Evolutionary conservation across 2,329 filamentous ascomycete genomes (phyloP).

Genomic region (Verticillium longisporum): DNA sequence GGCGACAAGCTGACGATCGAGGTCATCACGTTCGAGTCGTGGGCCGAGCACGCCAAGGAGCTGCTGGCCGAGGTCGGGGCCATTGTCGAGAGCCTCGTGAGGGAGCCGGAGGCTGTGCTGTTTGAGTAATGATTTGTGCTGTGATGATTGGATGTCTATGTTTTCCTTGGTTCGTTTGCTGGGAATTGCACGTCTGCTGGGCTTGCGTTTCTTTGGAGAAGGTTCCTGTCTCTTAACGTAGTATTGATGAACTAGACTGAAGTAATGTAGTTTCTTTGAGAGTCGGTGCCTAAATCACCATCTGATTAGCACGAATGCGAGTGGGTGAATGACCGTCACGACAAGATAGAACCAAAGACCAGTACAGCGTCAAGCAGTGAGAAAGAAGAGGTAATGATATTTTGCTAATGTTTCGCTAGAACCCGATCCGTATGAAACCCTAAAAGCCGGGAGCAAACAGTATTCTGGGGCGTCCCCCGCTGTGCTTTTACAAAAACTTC

Average conservation of each 20-base stretch:
- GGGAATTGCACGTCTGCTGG: no score
- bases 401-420: not conserved
- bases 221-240: no score
- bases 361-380: no score
- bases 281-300: no score
- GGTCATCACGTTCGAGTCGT: conserved; percentile 53
- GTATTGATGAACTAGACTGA: no score
- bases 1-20: conserved; percentile 47
- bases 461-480: not conserved
- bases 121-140: conserved; percentile 13
- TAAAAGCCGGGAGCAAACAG: not conserved
- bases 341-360: not conserved
- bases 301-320: no score
- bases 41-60: conserved; percentile 41
- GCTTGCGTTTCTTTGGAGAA: no score
- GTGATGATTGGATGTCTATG: not conserved
- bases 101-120: conserved; percentile 21
- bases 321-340: not conserved
- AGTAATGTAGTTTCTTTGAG: no score
- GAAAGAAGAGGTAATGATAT: not conserved
- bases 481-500: no score
- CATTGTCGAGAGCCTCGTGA: conserved; percentile 31
- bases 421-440: not conserved
- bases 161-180: no score
- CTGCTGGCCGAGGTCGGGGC: conserved; percentile 42